Percentiles rank a stretch among this genome's conserved stretches.
Conservation (phyloP, 2,329 filamentous ascomycete genomes). For the Phaeosphaeriaceae sp. region DNA sequence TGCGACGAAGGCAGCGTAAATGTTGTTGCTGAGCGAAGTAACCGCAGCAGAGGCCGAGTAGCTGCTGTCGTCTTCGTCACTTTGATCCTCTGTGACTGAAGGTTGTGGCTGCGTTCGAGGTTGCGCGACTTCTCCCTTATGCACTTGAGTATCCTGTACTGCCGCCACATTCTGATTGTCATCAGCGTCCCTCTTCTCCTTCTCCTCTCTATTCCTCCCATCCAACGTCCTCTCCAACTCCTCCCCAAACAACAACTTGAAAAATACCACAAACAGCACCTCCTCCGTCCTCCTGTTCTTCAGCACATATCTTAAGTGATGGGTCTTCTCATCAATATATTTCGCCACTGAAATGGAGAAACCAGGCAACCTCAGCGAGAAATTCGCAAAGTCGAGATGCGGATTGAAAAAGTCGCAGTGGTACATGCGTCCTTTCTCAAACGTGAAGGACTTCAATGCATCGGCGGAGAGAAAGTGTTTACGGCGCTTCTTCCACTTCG, state of each 20-base stretch:
- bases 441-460: conserved; percentile 48
- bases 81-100: conserved; percentile 1
- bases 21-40: conserved; percentile 29
- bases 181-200: not conserved
- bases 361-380: conserved; percentile 53
- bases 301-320: conserved; percentile 55
- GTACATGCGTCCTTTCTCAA: conserved; percentile 54
- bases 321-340: conserved; percentile 57
- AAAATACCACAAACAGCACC: conserved; percentile 54
- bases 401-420: conserved; percentile 58
- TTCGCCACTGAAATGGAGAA: conserved; percentile 54
- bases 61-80: conserved; percentile 16
- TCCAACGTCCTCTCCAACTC: conserved; percentile 47
- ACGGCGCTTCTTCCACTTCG: conserved; percentile 51
- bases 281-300: conserved; percentile 52
- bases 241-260: conserved; percentile 54
- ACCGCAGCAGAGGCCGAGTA: conserved; percentile 16
- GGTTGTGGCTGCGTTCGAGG: conserved; percentile 2
- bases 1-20: conserved; percentile 34
- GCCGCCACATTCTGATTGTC: not conserved
- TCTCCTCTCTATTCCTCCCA: not conserved
- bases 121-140: not conserved
- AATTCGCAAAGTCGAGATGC: conserved; percentile 57
- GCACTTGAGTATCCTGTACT: not conserved
- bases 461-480: conserved; percentile 51